Base-by-base conservation (phyloP, 805 yeast species). In the Wickerhamomyces mucosus region DNA sequence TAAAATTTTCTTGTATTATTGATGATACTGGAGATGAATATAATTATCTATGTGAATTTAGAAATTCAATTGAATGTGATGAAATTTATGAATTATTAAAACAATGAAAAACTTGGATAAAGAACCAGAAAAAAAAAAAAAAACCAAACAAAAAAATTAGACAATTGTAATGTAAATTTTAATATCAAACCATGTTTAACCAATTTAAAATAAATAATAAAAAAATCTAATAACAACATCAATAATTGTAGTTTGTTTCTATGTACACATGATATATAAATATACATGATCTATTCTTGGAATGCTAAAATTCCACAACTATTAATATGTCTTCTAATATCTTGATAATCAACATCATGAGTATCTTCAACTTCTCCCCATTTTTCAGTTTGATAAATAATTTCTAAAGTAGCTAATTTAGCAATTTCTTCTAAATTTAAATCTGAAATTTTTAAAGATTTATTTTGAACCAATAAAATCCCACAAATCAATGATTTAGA, bases 351-450 rank as follows among this genome's bases (percentile, higher is more conserved):
- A n/a, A 92, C 96, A 54, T 92, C 98, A 52, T 92, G 98, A 3
- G 97, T 85, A 50, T 92, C 98, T 59, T 92, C 97, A 16, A 89
- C 97, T 56, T 89, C 96, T 20, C 98, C 98, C 98, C 98, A 92
- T 49, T 77, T 70, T 15, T 74, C 75, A 21, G 94, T 82, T 58
- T 92, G 99, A 56, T 72, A 72, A 21, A 78, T 75, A 11, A 78
- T 77, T 51, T 92, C 99, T 46, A 92, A 63, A 35, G 80, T 77
- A 8, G 86, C 86, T 36, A 80, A 70, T 46, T 73, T 73, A 2
- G 88, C 79, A 24, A 89, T 67, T 39, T 84, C 82, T 33, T 79
- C 86, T 13, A 82, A 58, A 3, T 73, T 41, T 32, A 59, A 55
- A 4, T 26, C 65, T 38, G 31, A 34, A 10, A 32, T 27, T 9